Percentiles rank a stretch among this genome's conserved stretches.
phyloP scores from a whole-genome alignment of 2,329 filamentous ascomycete genomes.

The Blumeriella jaapii region DNA sequence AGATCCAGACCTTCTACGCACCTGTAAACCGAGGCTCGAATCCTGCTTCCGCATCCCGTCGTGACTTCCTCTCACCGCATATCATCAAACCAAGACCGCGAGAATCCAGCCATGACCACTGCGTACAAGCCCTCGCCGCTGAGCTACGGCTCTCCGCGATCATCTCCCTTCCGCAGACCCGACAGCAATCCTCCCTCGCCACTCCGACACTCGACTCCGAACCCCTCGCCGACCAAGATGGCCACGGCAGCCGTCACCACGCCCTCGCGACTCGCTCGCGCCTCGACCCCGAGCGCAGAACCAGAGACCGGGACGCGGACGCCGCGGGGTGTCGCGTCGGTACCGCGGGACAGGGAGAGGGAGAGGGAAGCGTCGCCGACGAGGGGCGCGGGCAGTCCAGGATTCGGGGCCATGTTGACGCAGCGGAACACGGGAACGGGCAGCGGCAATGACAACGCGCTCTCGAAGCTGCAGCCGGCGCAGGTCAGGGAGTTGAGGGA shows the following conservation, averaged over 20 bases:
- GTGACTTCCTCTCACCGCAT: conserved; percentile 13
- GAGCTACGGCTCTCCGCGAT: conserved; percentile 60
- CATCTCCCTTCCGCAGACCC: conserved; percentile 51
- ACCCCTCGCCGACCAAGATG: conserved; percentile 42
- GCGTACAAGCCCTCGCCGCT: conserved; percentile 62
- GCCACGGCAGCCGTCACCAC: conserved; percentile 32
- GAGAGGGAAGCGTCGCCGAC: conserved; percentile 27
- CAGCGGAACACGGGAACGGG: conserved; percentile 10
- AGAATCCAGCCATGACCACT: conserved; percentile 22
- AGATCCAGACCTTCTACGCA: too few relatives aligned
- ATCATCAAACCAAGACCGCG: neutral
- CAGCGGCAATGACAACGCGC: conserved; percentile 38
- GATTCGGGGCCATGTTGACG: conserved; percentile 22
- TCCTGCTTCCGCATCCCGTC: too few relatives aligned
- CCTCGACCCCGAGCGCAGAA: conserved; percentile 31
- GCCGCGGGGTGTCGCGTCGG: conserved; percentile 25
- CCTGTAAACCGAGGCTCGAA: too few relatives aligned
- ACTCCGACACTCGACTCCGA: conserved; percentile 48
- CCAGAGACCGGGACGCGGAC: conserved; percentile 21
- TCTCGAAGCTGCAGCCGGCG: conserved; percentile 65
- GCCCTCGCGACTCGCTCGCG: conserved; percentile 31
- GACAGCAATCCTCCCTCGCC: conserved; percentile 50
- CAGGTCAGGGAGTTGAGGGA: conserved; percentile 84
- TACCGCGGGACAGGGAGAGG: conserved; percentile 25
- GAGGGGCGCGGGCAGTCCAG: conserved; percentile 20